phyloP scores from a whole-genome alignment of 2,329 filamentous ascomycete species.

The Didymella pomorum region DNA sequence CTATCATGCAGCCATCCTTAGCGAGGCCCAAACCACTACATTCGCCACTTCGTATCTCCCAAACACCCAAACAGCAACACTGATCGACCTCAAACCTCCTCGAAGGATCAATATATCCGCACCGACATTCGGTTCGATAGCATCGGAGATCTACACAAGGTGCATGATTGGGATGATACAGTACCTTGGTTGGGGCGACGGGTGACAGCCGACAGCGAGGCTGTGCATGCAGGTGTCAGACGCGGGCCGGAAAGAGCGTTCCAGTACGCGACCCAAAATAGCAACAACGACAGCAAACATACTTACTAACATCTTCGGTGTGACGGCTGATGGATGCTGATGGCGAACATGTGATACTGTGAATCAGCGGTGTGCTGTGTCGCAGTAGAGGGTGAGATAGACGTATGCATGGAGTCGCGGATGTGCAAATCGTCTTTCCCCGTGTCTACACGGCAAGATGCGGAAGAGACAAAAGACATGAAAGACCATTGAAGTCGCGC shows the following conservation, averaged over 20 bases:
- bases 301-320: neutral
- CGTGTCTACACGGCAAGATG: no score
- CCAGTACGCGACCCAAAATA: slow-evolving; percentile 23
- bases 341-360: neutral
- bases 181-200: slow-evolving; percentile 11
- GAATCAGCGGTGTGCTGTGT: slow-evolving; percentile 3
- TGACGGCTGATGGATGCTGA: slow-evolving; percentile 3
- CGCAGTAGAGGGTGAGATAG: neutral
- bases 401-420: neutral
- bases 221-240: slow-evolving; percentile 33
- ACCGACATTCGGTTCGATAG: neutral
- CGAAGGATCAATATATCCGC: neutral
- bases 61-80: neutral
- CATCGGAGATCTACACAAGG: slow-evolving; percentile 22
- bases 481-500: no score
- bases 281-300: slow-evolving; percentile 13
- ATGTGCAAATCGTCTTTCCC: neutral
- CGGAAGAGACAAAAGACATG: no score
- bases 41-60: slow-evolving; percentile 13
- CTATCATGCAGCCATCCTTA: neutral
- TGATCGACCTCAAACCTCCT: slow-evolving; percentile 2
- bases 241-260: slow-evolving; percentile 24
- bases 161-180: slow-evolving; percentile 14
- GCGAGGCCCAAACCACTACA: neutral
- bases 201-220: slow-evolving; percentile 23